These are phyloP conservation scores for Claviceps sp. DNA, from an alignment of 2,329 filamentous ascomycete species.

Conservation along the genomic window DNA sequence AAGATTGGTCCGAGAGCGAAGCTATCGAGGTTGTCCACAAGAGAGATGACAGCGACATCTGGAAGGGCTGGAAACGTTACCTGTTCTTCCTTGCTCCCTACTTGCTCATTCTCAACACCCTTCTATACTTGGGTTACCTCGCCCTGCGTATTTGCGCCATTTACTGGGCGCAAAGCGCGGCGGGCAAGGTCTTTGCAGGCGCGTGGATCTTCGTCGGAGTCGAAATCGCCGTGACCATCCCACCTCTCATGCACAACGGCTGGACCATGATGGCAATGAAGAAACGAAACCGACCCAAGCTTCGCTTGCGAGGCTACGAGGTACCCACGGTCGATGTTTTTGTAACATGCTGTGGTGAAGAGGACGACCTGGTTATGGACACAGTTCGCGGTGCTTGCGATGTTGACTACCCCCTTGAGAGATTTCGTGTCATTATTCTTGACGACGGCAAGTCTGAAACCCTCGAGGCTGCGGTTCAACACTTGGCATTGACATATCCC, in stretches of 20 bases:
- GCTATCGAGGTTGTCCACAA: slow-evolving; percentile 27
- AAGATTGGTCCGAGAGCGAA: slow-evolving; percentile 17
- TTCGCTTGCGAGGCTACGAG: slow-evolving; percentile 34
- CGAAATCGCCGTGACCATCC: slow-evolving; percentile 39
- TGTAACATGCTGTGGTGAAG: slow-evolving; percentile 44
- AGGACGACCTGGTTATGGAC: slow-evolving; percentile 41
- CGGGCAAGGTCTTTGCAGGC: slow-evolving; percentile 27
- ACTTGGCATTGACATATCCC: slow-evolving; percentile 25
- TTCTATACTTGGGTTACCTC: slow-evolving; percentile 36
- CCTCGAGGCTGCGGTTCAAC: slow-evolving; percentile 26
- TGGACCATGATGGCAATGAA: slow-evolving; percentile 46
- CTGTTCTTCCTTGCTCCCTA: slow-evolving; percentile 25
- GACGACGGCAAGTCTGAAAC: slow-evolving; percentile 38
- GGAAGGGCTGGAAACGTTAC: slow-evolving; percentile 29
- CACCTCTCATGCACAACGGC: slow-evolving; percentile 41
- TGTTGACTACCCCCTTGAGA: slow-evolving; percentile 39
- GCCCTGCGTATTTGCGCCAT: slow-evolving; percentile 37
- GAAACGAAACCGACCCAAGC: slow-evolving; percentile 37
- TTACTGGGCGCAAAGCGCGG: slow-evolving; percentile 32
- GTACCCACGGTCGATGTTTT: slow-evolving; percentile 44
- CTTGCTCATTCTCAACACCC: slow-evolving; percentile 26
- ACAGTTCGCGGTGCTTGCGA: slow-evolving; percentile 41
- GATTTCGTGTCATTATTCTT: slow-evolving; percentile 40
- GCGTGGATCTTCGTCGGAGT: slow-evolving; percentile 46
- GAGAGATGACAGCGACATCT: slow-evolving; percentile 29